Conservation (phyloP, 768 basidiomycete species). For the Boletus fagicola region DNA sequence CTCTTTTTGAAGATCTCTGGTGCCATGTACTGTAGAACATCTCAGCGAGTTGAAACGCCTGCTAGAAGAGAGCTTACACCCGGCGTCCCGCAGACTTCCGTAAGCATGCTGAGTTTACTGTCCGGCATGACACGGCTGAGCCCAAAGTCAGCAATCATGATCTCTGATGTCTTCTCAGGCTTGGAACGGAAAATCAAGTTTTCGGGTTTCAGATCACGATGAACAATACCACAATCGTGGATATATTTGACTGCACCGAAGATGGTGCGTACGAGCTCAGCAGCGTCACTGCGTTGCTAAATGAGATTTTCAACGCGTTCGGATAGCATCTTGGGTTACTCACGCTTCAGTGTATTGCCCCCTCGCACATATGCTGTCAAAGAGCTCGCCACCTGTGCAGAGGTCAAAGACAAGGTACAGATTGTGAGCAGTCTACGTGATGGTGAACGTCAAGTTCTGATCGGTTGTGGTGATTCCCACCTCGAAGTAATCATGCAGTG, state of each 20-base stretch:
- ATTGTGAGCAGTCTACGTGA: conserved; percentile 77
- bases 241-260: conserved; percentile 87
- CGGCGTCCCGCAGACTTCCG: conserved; percentile 95
- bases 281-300: conserved; percentile 70
- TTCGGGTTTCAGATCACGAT: conserved; percentile 96
- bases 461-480: conserved; percentile 35
- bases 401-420: conserved; percentile 94
- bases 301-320: conserved; percentile 16
- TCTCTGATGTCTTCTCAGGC: conserved; percentile 81
- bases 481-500: conserved; percentile 95
- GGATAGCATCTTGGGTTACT: conserved; percentile 25
- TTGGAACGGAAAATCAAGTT: conserved; percentile 92
- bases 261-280: conserved; percentile 82
- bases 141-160: conserved; percentile 98
- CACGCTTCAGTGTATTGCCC: conserved; percentile 95
- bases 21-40: conserved; percentile 71
- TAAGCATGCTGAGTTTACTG: conserved; percentile 81
- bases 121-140: conserved; percentile 89
- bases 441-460: not conserved
- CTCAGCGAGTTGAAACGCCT: conserved; percentile 4
- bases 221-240: conserved; percentile 89
- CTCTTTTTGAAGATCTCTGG: conserved; percentile 95
- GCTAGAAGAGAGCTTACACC: conserved; percentile 49
- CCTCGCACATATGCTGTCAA: conserved; percentile 97
- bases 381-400: conserved; percentile 97